Evolutionary conservation across 2,329 filamentous ascomycete genomes (phyloP), one percentile per base, ranked within the genome.

Genomic region (Alternaria panax): DNA sequence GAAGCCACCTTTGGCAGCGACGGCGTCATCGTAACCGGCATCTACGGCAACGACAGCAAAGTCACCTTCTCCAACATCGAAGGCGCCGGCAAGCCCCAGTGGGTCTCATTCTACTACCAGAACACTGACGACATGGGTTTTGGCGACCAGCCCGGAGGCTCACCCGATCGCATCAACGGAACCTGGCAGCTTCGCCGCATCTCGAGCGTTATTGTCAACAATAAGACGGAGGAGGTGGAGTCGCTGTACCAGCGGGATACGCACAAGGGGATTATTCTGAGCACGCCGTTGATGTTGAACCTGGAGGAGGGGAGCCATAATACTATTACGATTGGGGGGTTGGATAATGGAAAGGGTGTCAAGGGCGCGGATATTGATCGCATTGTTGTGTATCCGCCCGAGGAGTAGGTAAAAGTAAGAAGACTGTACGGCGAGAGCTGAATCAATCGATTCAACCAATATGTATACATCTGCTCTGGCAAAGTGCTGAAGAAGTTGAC

Each of bases 61-160:
- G 80, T 85, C 11, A 84, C 81, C 0, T 86, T 87, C 66, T 72
- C 78, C 5, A 75, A 76, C 5, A 79, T 86, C 40, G 73, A 83
- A 65, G 84, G 84, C 8, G 74, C 77, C 0, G 84, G 84, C 3
- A 80, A 82, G 57, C 80, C 82, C 1, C 85, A 86, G 68, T 87
- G 84, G 84, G 80, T 87, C 1, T 85, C 84, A 0, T 86, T 87
- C 70, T 83, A 86, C 70, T 86, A 86, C 64, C 84, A 87, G 60
- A 86, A 87, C 71, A 87, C 79, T 2, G 86, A 87, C 50, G 86
- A 87, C 58, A 86, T 87, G 84, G 86, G 85, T 3, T 88, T 85
- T 54, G 86, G 86, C 1, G 79, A 80, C 58, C 79, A 80, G 60
- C 75, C 87, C 2, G 83, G 82, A 42, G 87, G 86, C 6, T 75